These are phyloP conservation scores for Astraeus odoratus DNA, from an alignment of 768 basidiomycete genomes.

Conservation along the genomic window DNA sequence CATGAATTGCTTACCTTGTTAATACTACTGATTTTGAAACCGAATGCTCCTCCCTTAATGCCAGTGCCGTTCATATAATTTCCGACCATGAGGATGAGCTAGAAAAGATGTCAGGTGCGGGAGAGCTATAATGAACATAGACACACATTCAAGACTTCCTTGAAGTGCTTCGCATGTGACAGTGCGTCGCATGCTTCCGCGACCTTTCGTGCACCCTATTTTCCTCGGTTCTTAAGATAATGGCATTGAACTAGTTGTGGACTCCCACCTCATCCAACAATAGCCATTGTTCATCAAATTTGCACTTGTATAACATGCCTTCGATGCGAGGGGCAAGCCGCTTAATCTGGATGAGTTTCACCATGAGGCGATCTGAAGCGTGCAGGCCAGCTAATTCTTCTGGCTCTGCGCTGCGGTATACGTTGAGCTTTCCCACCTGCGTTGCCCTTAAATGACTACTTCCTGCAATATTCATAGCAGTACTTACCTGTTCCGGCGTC, in stretches of 20 bases:
- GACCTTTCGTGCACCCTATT: slow-evolving; percentile 73
- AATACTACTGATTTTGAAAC: slow-evolving; percentile 95
- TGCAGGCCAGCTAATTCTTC: slow-evolving; percentile 87
- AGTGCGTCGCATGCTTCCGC: slow-evolving; percentile 76
- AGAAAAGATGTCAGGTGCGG: background rate
- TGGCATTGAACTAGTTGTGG: background rate
- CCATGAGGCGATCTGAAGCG: slow-evolving; percentile 93
- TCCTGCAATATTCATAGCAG: background rate
- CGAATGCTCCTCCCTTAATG: slow-evolving; percentile 93
- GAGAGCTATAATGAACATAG: slow-evolving; percentile 14
- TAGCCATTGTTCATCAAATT: slow-evolving; percentile 80
- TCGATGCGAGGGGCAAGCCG: slow-evolving; percentile 82
- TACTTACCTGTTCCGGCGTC: slow-evolving; percentile 76
- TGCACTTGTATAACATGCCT: slow-evolving; percentile 90
- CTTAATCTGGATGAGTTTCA: slow-evolving; percentile 91
- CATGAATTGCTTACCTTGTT: slow-evolving; percentile 61
- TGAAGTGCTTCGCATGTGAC: slow-evolving; percentile 79
- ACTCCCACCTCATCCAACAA: slow-evolving; percentile 70
- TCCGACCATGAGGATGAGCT: slow-evolving; percentile 91
- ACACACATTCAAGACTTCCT: slow-evolving; percentile 75
- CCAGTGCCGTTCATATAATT: slow-evolving; percentile 99
- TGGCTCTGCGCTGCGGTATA: slow-evolving; percentile 79
- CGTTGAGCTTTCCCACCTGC: slow-evolving; percentile 82
- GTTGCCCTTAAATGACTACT: background rate
- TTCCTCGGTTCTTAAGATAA: slow-evolving; percentile 7